Conservation (phyloP, 495 filamentous ascomycete genomes). For the Tuber microsphaerosporum region DNA sequence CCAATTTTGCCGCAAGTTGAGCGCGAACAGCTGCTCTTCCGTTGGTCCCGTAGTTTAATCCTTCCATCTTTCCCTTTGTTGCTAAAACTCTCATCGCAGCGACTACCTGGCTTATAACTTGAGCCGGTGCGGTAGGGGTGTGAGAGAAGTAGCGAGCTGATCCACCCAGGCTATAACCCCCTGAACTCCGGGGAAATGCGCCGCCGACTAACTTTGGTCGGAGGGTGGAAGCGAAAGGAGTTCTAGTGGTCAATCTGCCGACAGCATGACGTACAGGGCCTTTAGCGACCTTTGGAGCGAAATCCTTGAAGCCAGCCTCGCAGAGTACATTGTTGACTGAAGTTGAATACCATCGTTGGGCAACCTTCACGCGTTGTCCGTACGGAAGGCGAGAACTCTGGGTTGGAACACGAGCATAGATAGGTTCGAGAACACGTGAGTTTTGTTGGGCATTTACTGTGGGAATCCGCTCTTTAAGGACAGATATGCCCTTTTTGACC, state of each 20-base stretch:
- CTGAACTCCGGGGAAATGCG: constrained; percentile 71
- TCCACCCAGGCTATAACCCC: constrained; percentile 73
- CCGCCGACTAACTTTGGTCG: constrained; percentile 90
- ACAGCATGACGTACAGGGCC: constrained; percentile 47
- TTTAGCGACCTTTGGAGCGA: constrained; percentile 3
- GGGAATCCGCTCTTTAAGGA: constrained; percentile 30
- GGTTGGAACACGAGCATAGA: constrained; percentile 22
- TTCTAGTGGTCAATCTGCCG: constrained; percentile 57
- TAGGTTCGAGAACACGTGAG: constrained; percentile 28
- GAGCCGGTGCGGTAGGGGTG: constrained; percentile 70
- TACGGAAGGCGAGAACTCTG: constrained; percentile 14
- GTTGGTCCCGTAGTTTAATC: constrained; percentile 52
- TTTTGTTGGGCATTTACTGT: constrained; percentile 16
- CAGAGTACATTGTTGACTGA: constrained; percentile 23
- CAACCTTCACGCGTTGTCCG: constrained; percentile 21
- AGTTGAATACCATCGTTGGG: constrained; percentile 32
- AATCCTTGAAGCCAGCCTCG: constrained; percentile 8
- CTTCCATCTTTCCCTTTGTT: constrained; percentile 77
- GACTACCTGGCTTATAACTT: constrained; percentile 91
- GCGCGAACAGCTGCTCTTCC: constrained; percentile 34
- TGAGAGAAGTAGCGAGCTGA: constrained; percentile 79
- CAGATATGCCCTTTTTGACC: constrained; percentile 33
- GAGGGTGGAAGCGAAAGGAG: constrained; percentile 83
- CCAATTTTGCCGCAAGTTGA: constrained; percentile 32
- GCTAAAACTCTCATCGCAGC: constrained; percentile 82